A percentile compares a stretch with the other conserved stretches of the same genome.
These are phyloP conservation scores for Colletotrichum aenigma DNA, from an alignment of 2,329 filamentous ascomycete genomes.

Conservation along the genomic window DNA sequence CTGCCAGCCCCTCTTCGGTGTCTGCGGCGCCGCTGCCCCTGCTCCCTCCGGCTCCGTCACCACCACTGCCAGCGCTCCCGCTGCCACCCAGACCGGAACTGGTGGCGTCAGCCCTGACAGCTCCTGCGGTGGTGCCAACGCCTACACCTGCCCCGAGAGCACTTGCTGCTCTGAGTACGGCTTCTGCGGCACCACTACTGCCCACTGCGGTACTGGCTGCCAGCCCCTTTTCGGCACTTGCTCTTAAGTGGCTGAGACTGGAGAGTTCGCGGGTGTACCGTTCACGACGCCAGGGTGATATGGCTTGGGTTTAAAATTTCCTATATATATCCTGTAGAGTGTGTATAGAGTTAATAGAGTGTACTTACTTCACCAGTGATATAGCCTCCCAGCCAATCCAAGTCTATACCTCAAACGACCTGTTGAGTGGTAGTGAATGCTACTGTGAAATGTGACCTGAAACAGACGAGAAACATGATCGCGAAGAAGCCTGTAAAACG, in stretches of 20 bases:
- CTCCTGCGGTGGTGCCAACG: conserved; percentile 11
- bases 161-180: conserved; percentile 25
- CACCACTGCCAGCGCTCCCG: not conserved
- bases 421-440: too few species aligned
- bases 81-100: not conserved
- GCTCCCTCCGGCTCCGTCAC: not conserved
- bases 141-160: not conserved
- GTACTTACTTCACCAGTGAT: not conserved
- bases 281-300: not conserved
- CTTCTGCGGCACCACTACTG: conserved; percentile 22
- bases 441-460: not conserved
- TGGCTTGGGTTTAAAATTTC: not conserved
- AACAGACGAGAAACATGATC: not conserved
- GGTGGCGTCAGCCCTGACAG: conserved; percentile 13
- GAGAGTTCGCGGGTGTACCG: too few species aligned
- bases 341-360: not conserved
- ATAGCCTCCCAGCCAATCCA: not conserved
- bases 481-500: too few species aligned
- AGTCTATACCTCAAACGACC: too few species aligned
- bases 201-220: conserved; percentile 22
- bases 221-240: conserved; percentile 17
- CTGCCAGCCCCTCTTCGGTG: conserved; percentile 23
- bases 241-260: not conserved
- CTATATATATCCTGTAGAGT: not conserved
- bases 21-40: conserved; percentile 14